These are phyloP conservation scores for Camillea tinctor DNA, from an alignment of 2,329 filamentous ascomycete species.

Conservation along the genomic window DNA sequence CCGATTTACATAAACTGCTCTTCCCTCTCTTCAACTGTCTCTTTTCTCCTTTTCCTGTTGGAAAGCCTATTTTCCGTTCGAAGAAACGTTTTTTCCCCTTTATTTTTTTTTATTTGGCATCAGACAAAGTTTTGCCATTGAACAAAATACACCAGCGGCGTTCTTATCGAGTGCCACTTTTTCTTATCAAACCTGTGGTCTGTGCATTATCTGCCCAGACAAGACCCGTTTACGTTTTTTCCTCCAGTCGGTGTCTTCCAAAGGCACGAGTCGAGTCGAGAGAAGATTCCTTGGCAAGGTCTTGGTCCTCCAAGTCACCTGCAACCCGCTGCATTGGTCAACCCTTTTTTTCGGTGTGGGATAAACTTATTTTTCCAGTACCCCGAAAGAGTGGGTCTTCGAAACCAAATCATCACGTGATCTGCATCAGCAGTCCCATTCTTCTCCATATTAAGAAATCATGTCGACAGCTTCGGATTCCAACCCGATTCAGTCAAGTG, in stretches of 20 bases:
- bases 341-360: neutral
- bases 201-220: neutral
- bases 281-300: neutral
- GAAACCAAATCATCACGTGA: constrained; percentile 6
- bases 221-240: neutral
- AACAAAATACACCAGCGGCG: neutral
- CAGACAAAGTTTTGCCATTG: neutral
- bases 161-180: neutral
- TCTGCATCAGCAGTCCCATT: neutral
- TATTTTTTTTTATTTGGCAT: constrained; percentile 1
- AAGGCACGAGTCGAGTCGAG: neutral
- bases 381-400: neutral
- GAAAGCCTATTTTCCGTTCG: constrained; percentile 1
- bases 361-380: constrained; percentile 4
- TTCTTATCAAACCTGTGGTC: neutral
- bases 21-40: constrained; percentile 20
- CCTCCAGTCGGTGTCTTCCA: neutral
- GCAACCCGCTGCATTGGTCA: no score
- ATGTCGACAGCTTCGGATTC: constrained; percentile 30
- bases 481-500: constrained; percentile 27
- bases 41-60: constrained; percentile 8
- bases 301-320: no score
- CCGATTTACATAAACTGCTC: constrained; percentile 33
- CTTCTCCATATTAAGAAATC: constrained; percentile 7
- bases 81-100: constrained; percentile 3